Evolutionary conservation across 176 grass and related monocot species (phyloP).

Genomic region (Chrysopogon serrulatus): DNA sequence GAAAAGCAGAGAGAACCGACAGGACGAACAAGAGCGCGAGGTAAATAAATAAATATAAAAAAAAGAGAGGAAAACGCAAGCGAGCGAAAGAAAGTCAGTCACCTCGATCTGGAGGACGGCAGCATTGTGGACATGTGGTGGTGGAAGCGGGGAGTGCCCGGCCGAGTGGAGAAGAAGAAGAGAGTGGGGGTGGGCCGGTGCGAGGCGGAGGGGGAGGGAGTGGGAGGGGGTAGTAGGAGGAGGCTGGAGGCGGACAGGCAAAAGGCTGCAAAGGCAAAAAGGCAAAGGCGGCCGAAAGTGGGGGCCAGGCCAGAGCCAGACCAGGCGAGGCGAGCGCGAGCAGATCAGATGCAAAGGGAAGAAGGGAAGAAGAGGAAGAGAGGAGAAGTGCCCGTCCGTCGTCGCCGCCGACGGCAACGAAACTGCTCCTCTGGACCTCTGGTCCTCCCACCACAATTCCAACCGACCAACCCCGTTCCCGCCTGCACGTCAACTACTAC

Average conservation of each 20-base stretch:
- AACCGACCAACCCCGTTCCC: not conserved
- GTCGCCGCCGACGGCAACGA: not conserved
- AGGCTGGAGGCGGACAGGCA: not conserved
- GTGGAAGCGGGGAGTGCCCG: not conserved
- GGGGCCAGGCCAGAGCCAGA: no score
- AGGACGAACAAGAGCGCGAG: not conserved
- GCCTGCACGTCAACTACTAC: not conserved
- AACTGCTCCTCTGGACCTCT: not conserved
- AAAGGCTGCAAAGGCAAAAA: constrained; percentile 49
- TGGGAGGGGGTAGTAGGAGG: not conserved
- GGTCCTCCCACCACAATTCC: not conserved
- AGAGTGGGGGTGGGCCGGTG: not conserved
- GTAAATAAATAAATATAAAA: not conserved
- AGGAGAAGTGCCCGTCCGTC: not conserved
- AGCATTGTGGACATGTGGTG: constrained; percentile 44
- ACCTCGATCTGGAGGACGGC: constrained; percentile 61
- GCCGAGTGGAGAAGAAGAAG: not conserved
- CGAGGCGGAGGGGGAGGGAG: not conserved
- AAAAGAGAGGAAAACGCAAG: not conserved
- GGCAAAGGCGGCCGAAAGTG: constrained; percentile 22
- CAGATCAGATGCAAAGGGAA: not conserved
- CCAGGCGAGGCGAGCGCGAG: no score
- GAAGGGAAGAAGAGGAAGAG: not conserved
- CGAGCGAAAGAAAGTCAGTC: not conserved
- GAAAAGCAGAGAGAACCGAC: not conserved